Evolutionary conservation across 805 yeast species (phyloP), one percentile per base, ranked within the genome.

Genomic region (Sugiyamaella marilandica): DNA sequence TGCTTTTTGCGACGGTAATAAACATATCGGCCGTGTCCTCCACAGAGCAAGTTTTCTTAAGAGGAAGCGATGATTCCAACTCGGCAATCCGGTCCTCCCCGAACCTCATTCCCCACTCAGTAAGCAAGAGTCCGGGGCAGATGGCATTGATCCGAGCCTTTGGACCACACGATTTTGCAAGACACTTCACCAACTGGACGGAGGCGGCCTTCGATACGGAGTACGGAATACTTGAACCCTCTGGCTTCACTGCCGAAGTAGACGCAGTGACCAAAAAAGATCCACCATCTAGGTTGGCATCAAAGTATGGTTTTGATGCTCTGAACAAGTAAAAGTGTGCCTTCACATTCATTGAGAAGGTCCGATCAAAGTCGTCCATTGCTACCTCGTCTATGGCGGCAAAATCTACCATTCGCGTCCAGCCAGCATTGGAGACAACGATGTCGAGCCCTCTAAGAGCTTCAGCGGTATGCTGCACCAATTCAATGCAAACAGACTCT

Each of bases 231-330:
- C 71, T 64, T 8, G 64, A 57, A 1, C 69, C 68, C 8, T 55
- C 43, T 9, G 69, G 70, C 21, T 62, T 55, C 39, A 64, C 63
- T 9, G 72, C 69, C 11, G 68, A 71, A 44, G 69, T 66, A 1
- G 76, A 72, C 26, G 69, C 64, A 4, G 71, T 69, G 51, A 67
- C 67, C 47, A 74, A 68, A 52, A 74, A 73, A 45, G 71, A 61
- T 49, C 57, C 73, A 34, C 76, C 76, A 10, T 65, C 52, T 11
- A 48, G 57, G 49, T 63, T 65, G 32, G 57, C 46, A 26, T 67
- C 72, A 29, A 69, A 61, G 26, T 56, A 48, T 16, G 55, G 57
- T 57, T 67, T 68, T 21, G 67, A 65, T 1, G 62, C 65, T 50
- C 62, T 58, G 59, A 63, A 69, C 39, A 69, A 57, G 47, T 53